Percentiles rank a stretch among this genome's conserved stretches.
Conservation (phyloP, 495 filamentous ascomycete species). For the Bryoglossum gracile region DNA sequence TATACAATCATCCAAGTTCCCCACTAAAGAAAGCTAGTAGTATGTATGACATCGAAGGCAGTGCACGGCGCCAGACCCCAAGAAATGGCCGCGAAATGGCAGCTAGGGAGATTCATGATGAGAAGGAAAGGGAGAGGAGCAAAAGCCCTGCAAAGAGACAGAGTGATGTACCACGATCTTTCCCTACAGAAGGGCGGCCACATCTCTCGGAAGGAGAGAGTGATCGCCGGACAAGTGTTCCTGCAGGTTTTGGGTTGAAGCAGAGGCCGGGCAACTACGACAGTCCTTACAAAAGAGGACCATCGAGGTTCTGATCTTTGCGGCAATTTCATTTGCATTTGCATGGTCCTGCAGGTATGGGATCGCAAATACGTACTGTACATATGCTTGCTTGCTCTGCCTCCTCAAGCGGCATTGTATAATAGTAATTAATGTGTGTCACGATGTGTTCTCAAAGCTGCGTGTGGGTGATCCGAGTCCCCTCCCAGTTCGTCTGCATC, state of each 20-base stretch:
- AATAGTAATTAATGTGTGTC: too few species aligned
- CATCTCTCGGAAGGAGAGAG: not conserved
- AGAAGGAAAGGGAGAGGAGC: slow-evolving; percentile 24
- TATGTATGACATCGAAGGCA: slow-evolving; percentile 35
- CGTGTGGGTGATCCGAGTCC: too few species aligned
- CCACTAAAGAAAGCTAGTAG: slow-evolving; percentile 61
- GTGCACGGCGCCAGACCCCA: slow-evolving; percentile 29
- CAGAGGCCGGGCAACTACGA: slow-evolving; percentile 10
- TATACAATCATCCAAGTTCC: slow-evolving; percentile 73
- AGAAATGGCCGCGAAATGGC: slow-evolving; percentile 49
- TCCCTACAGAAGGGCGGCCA: not conserved
- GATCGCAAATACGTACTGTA: too few species aligned
- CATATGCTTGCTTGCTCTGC: too few species aligned
- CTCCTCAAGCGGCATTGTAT: too few species aligned
- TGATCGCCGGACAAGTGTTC: slow-evolving; percentile 19
- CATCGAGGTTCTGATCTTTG: slow-evolving; percentile 17
- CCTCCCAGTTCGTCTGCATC: too few species aligned
- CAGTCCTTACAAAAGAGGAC: slow-evolving; percentile 17
- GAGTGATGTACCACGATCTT: slow-evolving; percentile 7
- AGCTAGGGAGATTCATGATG: slow-evolving; percentile 31
- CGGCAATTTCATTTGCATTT: not conserved
- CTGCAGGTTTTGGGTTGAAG: slow-evolving; percentile 10
- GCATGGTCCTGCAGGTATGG: too few species aligned
- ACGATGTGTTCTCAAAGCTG: too few species aligned
- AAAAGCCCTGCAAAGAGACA: slow-evolving; percentile 21